Base-by-base conservation (phyloP, 225 moss, liverwort and hornwort species). In the Anthoceros angustus region DNA sequence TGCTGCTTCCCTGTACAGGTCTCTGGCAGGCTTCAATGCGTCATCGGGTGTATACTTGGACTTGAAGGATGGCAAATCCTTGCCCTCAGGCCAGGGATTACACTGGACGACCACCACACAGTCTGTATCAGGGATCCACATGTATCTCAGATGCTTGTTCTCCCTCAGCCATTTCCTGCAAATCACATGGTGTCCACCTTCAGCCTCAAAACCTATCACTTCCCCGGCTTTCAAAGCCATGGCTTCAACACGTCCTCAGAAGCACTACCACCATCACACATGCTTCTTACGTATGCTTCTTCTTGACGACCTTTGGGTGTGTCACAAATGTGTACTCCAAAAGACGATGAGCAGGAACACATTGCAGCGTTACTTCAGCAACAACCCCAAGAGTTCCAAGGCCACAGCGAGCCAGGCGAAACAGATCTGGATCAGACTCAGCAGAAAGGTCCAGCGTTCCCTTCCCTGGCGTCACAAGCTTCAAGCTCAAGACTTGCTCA, bases 91-190 rank as follows among this genome's bases (percentile, higher is more conserved):
- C 42, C 92, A 60, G 65, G 82, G 81, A 69, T 87, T 92, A 74
- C 87, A 87, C 72, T 86, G 92, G 62, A 98, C 78, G 14, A 98
- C 87, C 9, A 98, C 84, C 41, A 98, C 88, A 25, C 78, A 64
- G 25, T 98, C 92, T 65, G 95, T 87, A 76, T 79, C 80, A 64
- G 95, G 95, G 40, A 98, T 87, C 95, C 92, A 98, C 91, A 98
- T 78, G 63, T 98, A 98, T 32, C 87, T 78, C 45, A 91, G 74
- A 70, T 98, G 95, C 67, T 87, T 81, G 71, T 81, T 84, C 76
- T 98, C 80, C 76, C 78, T 84, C 72, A 98, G 68, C 95, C 88
- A 98, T 71, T 89, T 89, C 84, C 95, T 98, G 91, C 74, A 71
- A 65, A 24, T 49, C 55, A 55, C 55, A 55, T 18, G n/a, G n/a